A percentile compares a stretch with the other conserved stretches of the same genome.
These are phyloP conservation scores for Trifolium pratense DNA, from an alignment of 306 rosid genomes.

Conservation along the genomic window DNA sequence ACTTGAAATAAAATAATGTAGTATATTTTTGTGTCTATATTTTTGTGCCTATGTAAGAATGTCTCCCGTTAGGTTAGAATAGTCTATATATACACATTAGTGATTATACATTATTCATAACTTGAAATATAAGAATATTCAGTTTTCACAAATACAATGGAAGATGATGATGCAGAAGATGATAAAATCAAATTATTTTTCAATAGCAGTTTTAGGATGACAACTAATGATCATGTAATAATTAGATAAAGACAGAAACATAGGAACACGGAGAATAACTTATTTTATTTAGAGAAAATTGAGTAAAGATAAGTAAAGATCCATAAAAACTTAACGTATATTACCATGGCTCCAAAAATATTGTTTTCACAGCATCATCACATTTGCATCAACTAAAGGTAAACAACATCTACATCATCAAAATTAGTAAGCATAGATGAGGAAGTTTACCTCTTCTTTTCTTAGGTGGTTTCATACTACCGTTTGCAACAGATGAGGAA, in stretches of 20 bases:
- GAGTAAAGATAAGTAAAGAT: slow-evolving; percentile 28
- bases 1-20: no score
- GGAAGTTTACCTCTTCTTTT: slow-evolving; percentile 60
- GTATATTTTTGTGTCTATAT: no score
- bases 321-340: background rate
- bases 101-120: no score
- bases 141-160: no score
- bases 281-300: background rate
- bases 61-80: no score
- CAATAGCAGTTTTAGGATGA: slow-evolving; percentile 2
- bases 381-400: slow-evolving; percentile 30
- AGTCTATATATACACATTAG: no score
- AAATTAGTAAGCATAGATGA: slow-evolving; percentile 21
- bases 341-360: background rate
- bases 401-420: slow-evolving; percentile 24
- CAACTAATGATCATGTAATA: slow-evolving; percentile 18
- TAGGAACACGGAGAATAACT: slow-evolving; percentile 12
- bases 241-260: slow-evolving; percentile 11
- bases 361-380: slow-evolving; percentile 17
- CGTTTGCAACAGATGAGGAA: slow-evolving; percentile 55
- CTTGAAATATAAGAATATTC: no score
- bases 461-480: slow-evolving; percentile 60
- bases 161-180: slow-evolving; percentile 16
- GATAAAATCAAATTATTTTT: background rate
- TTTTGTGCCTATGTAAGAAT: no score